Evolutionary conservation across 148 eudicot species (phyloP), one percentile per base, ranked within the genome.

Genomic region (Agrostemma githago): DNA sequence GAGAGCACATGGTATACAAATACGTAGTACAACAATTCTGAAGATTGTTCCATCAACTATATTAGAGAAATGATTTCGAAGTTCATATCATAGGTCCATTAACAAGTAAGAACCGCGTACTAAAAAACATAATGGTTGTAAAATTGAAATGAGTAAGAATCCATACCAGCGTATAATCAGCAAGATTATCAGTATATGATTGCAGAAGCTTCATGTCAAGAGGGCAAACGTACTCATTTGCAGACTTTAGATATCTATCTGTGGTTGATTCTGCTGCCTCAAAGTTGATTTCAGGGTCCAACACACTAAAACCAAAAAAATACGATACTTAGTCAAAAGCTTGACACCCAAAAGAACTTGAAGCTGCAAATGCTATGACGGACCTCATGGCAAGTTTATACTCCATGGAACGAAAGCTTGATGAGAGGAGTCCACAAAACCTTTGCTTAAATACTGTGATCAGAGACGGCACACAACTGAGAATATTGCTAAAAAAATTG

Each of bases 311-410:
- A 48, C 38, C 40, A 5, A 77, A 76, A 80, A 72, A 65, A 56
- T 3, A 43, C 10, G 14, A 44, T 37, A 57, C 16, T 46, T 53
- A 46, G 39, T 67, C 66, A 76, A 74, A 78, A 57, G 41, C 62
- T 54, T n/a, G 19, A 62, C 65, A 40, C 4, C 19, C 19, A 38
- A 65, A 21, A 43, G 48, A 62, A 67, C 57, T n/a, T 5, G 16
- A 64, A 56, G 21, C 43, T 42, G 14, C 37, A 62, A 62, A 46
- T 67, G 67, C 6, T 42, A 58, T 48, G 11, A 67, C 84, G 58
- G 48, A 94, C 97, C 98, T 95, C 96, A 95, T 88, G 7, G 97
- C 99, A 85, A 95, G 99, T 83, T 92, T 90, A 84, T 83, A 88
- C 74, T 89, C 96, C 97, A 92, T 90, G 62, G 83, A 58, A 51